Base-by-base conservation (phyloP, 1,284 basidiomycete species). In the Fomitiporia mediterranea region DNA sequence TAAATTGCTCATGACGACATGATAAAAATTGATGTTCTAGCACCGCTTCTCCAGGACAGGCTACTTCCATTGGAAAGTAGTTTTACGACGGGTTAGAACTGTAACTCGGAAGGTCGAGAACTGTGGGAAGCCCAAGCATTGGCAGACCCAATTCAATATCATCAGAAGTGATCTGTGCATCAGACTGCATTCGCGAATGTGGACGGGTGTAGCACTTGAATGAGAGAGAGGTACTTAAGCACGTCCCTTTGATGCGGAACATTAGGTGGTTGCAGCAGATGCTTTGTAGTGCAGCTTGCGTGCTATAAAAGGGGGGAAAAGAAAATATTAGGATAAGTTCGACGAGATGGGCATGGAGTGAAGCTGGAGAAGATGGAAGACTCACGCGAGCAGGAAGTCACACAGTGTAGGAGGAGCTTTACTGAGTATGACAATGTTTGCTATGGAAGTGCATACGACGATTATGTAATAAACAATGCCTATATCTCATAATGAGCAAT, bases 201-300 rank as follows among this genome's bases (percentile, higher is more conserved):
- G 32, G 32, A 13, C 32, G 32, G 6, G 32, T 13, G 6, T 6
- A 34, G 43, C 7, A 4, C 5, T 25, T 25, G 43, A 28, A 46
- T 3, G 21, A 25, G 13, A 21, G 21, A n/a, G 21, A 46, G 6
- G 7, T 25, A 15, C 43, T 28, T n/a, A 28, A 23, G 15, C 13
- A 3, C 27, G 43, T 6, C 7, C 32, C 32, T 28, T 23, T 46
- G 30, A 35, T 50, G 19, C 48, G 48, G 9, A 55, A 30, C 19
- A 55, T 8, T 21, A 55, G 46, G 17, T 35, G 43, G 6, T 42
- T 55, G 32, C 53, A 55, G 35, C 32, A 38, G 21, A 49, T 55
- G 46, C 53, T 55, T 23, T 55, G 53, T 9, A 55, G 32, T 6
- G 46, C 35, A 27, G 47, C 27, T 55, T 49, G 53, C 21, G 44